These are phyloP conservation scores for Trypethelium eluteriae DNA, from an alignment of 495 filamentous ascomycete genomes.

Conservation along the genomic window DNA sequence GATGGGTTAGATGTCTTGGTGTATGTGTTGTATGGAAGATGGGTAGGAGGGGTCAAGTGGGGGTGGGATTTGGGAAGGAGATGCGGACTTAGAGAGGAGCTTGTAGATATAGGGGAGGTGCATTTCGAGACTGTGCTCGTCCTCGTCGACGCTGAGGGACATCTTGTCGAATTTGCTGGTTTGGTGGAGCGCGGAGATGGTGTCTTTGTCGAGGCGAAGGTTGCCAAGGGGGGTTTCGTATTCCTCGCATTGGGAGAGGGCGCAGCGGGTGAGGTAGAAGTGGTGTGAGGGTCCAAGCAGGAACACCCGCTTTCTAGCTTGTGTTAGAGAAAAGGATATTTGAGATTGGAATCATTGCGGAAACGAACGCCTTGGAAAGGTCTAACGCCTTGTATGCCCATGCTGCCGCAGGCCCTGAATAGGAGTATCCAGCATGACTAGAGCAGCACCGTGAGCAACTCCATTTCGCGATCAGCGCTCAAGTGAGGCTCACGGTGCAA, in stretches of 20 bases:
- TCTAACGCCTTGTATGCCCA: slow-evolving; percentile 93
- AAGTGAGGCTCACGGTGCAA: slow-evolving; percentile 71
- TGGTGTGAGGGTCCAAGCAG: slow-evolving; percentile 92
- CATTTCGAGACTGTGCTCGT: slow-evolving; percentile 95
- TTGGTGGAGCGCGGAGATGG: slow-evolving; percentile 53
- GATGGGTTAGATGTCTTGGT: neutral
- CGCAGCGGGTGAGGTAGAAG: slow-evolving; percentile 66
- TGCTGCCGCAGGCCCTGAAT: slow-evolving; percentile 87
- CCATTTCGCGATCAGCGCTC: neutral
- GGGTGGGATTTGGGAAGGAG: neutral
- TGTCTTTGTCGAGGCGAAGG: slow-evolving; percentile 61
- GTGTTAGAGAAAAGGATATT: neutral
- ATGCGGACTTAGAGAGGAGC: slow-evolving; percentile 50
- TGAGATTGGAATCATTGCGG: neutral
- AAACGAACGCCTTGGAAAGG: slow-evolving; percentile 61
- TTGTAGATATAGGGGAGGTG: slow-evolving; percentile 93
- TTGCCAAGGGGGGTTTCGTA: slow-evolving; percentile 84
- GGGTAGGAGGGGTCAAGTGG: neutral
- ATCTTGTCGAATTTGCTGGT: slow-evolving; percentile 70
- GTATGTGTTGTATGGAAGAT: too few species aligned
- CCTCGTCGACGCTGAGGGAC: slow-evolving; percentile 60
- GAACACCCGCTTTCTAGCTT: slow-evolving; percentile 73
- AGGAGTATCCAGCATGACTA: slow-evolving; percentile 93
- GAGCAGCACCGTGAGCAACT: slow-evolving; percentile 24
- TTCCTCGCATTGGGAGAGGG: slow-evolving; percentile 62